Base-by-base conservation (phyloP, 106 monocot species). In the Dioscorea dumetorum region DNA sequence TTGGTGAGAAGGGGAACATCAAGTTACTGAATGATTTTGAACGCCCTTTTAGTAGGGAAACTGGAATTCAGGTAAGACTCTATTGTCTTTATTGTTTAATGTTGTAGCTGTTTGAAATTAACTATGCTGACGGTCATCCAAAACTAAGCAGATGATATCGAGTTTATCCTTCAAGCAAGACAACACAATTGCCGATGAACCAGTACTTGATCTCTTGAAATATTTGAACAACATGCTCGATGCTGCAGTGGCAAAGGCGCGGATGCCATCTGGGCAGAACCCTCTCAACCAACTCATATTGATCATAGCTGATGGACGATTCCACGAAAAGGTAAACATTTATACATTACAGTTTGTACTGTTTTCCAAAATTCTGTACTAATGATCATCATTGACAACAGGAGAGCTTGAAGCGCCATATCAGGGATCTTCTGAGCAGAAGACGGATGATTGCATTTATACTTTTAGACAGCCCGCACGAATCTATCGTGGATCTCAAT, bases 111-210 rank as follows among this genome's bases (percentile, higher is more conserved):
- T 41, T 2, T 4, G 24, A 22, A 21, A 60, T 9, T n/a, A 34
- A 8, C n/a, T 64, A 35, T 33, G 21, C 57, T 66, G 57, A 28
- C 3, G 28, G 28, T 28, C 28, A 28, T 28, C 3, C 28, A 28
- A 28, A 28, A 28, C 28, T 41, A 0, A 73, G 72, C 87, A 94
- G 94, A 91, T 91, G 70, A 85, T 91, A 17, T 95, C 94, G 5
- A 91, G 78, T 50, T 79, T 94, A 50, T 84, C 94, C 41, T 95
- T 95, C 64, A 82, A 84, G 78, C 88, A 95, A 84, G 95, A 95
- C 57, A 95, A 95, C 52, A 88, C 79, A 52, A 75, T 84, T 33
- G 62, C 60, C n/a, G 88, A 57, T 58, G 54, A 95, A 70, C 95
- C 95, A 15, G 71, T 95, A 52, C 78, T 80, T 71, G 82, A 91